A percentile compares a stretch with the other conserved stretches of the same genome.
These are phyloP conservation scores for Candida nemodendra DNA, from an alignment of 805 yeast species.

Conservation along the genomic window DNA sequence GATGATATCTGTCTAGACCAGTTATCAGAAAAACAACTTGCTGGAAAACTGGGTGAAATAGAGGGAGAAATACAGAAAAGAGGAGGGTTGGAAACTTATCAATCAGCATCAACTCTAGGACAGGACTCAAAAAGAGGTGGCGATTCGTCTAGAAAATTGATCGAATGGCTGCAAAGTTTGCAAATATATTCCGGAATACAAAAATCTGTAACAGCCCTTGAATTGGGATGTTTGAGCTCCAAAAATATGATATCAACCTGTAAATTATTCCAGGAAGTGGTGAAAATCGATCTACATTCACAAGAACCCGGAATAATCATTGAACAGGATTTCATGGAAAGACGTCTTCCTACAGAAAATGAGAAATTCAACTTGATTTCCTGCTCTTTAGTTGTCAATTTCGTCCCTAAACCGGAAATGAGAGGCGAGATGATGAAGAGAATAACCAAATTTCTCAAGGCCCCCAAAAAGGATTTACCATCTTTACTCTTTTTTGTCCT, in stretches of 20 bases:
- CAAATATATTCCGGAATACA: slow-evolving; percentile 3
- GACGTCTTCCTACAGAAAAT: slow-evolving; percentile 53
- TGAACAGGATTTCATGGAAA: slow-evolving; percentile 82
- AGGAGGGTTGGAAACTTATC: slow-evolving; percentile 82
- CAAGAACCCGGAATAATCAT: slow-evolving; percentile 63
- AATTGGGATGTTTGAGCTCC: slow-evolving; percentile 79
- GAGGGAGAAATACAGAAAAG: slow-evolving; percentile 58
- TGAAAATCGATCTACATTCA: slow-evolving; percentile 76
- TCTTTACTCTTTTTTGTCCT: slow-evolving; percentile 70
- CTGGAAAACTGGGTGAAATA: slow-evolving; percentile 46
- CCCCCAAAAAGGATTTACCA: slow-evolving; percentile 23
- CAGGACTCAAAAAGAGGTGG: slow-evolving; percentile 81
- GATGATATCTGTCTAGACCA: slow-evolving; percentile 13
- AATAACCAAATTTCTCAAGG: slow-evolving; percentile 53
- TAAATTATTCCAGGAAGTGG: slow-evolving; percentile 49
- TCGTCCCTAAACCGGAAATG: slow-evolving; percentile 67
- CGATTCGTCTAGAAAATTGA: slow-evolving; percentile 79
- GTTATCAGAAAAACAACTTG: slow-evolving; percentile 13
- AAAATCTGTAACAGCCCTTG: slow-evolving; percentile 51
- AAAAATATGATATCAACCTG: slow-evolving; percentile 65
- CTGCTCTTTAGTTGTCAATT: slow-evolving; percentile 84
- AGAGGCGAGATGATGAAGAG: slow-evolving; percentile 78
- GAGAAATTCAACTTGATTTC: slow-evolving; percentile 67
- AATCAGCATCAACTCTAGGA: slow-evolving; percentile 81
- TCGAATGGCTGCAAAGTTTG: slow-evolving; percentile 63